These are phyloP conservation scores for Avena insularis DNA, from an alignment of 176 grass and related monocot genomes.

Conservation along the genomic window DNA sequence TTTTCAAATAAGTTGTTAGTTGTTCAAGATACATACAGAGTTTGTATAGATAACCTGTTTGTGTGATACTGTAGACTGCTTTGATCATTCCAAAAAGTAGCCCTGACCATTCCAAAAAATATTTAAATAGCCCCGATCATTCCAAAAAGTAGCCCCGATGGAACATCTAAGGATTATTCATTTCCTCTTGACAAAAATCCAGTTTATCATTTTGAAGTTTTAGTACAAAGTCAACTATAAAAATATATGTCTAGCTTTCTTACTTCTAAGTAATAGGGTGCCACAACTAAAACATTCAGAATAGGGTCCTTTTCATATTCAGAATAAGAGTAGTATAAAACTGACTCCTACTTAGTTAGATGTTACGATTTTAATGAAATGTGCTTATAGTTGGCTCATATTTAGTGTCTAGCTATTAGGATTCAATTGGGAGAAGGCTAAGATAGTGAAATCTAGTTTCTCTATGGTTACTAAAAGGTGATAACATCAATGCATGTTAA, in stretches of 20 bases:
- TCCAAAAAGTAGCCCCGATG: too few species aligned
- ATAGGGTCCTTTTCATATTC: too few species aligned
- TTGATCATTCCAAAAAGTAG: too few species aligned
- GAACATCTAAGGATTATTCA: not conserved
- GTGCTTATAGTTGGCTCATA: not conserved
- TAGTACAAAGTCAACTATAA: slow-evolving; percentile 9
- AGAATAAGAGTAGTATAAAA: not conserved
- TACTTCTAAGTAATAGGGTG: not conserved
- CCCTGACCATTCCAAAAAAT: too few species aligned
- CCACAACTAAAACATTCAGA: not conserved
- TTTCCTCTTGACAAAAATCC: slow-evolving; percentile 17
- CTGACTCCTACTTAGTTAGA: not conserved
- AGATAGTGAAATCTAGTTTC: not conserved
- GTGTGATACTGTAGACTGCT: too few species aligned
- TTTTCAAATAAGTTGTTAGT: too few species aligned
- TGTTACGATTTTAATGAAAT: not conserved
- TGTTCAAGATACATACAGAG: too few species aligned
- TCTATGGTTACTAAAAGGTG: not conserved
- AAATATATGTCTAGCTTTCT: too few species aligned
- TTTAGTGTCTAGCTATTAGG: not conserved
- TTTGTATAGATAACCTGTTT: too few species aligned
- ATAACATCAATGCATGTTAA: not conserved
- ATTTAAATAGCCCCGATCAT: too few species aligned
- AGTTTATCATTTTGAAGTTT: slow-evolving; percentile 12
- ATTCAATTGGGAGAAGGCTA: not conserved